Base-by-base conservation (phyloP, 1,284 basidiomycete genomes). In the Pascua guehoae region DNA sequence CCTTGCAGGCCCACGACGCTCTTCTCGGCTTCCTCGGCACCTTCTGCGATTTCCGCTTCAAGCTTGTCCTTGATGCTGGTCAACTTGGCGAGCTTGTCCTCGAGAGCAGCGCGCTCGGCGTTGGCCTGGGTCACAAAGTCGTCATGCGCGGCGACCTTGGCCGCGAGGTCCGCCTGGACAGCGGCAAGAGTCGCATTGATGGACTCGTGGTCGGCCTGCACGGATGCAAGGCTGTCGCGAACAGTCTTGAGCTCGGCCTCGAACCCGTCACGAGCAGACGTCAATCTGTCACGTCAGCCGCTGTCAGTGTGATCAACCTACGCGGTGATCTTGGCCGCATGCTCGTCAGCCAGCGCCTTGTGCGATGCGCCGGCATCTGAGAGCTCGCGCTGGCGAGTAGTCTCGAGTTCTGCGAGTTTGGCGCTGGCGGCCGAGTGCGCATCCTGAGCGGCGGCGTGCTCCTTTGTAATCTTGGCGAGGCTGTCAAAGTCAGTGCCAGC, bases 21-120 rank as follows among this genome's bases (percentile, higher is more conserved):
- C 55, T 55, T 64, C 59, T 69, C 63, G 4, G 66, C 66, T 47
- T 67, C 65, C 48, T 66, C 64, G 5, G 61, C 65, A 16, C 62
- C 64, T 47, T 54, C 53, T 37, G 44, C 47, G 44, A 70, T 48
- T 56, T 66, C 64, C 24, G 48, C 46, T 56, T 67, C 58, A 41
- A 65, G 56, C 51, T 57, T 58, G 38, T 54, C 51, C 56, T 58
- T 62, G 43, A 55, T 43, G 14, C 43, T n/a, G 32, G 54, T 41
- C 5, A 61, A 48, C 57, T 58, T 61, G 51, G 65, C 61, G 8
- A 66, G 59, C 46, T 66, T 62, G 37, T 62, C 60, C 41, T 63
- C 57, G n/a, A 64, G 64, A 37, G 53, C 51, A 12, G 41, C 41
- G 42, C 53, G 46, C n/a, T 55, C 54, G 45, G 52, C 49, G 36